A percentile compares a stretch with the other conserved stretches of the same genome.
These are phyloP conservation scores for Elaeis oleifera DNA, from an alignment of 202 grass and related monocot genomes.

Conservation along the genomic window DNA sequence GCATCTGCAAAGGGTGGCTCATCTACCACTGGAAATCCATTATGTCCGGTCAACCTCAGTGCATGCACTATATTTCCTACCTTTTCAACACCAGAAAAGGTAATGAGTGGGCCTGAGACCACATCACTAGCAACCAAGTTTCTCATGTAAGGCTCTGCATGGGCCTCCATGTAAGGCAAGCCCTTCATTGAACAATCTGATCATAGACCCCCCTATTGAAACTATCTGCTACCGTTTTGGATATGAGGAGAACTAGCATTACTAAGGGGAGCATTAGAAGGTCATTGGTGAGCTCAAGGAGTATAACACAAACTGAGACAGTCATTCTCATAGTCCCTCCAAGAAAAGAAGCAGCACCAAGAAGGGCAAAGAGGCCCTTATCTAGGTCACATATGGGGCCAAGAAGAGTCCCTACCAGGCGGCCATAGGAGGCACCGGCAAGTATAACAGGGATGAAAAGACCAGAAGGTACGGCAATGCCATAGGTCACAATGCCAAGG, in stretches of 20 bases:
- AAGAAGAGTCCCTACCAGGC: slow-evolving; percentile 27
- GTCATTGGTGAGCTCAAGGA: slow-evolving; percentile 54
- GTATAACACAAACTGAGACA: slow-evolving; percentile 57
- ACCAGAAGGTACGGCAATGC: slow-evolving; percentile 44
- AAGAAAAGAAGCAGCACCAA: slow-evolving; percentile 38
- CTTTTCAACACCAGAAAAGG: slow-evolving; percentile 39
- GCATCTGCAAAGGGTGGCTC: slow-evolving; percentile 27
- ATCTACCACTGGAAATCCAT: slow-evolving; percentile 50
- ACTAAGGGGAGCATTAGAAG: slow-evolving; percentile 46
- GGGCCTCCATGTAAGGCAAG: slow-evolving; percentile 42
- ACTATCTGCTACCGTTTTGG: slow-evolving; percentile 52
- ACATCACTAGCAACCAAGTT: slow-evolving; percentile 40
- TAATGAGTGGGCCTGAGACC: slow-evolving; percentile 32
- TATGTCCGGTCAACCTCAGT: slow-evolving; percentile 32
- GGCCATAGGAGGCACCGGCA: slow-evolving; percentile 30
- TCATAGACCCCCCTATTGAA: slow-evolving; percentile 60
- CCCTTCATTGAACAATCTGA: slow-evolving; percentile 55
- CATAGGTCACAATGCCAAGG: slow-evolving; percentile 40
- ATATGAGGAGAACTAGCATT: slow-evolving; percentile 53
- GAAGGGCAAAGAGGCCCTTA: slow-evolving; percentile 37
- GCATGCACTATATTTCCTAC: slow-evolving; percentile 30
- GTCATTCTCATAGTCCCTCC: slow-evolving; percentile 58
- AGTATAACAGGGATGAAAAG: slow-evolving; percentile 53
- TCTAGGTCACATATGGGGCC: slow-evolving; percentile 23
- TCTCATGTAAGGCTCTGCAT: slow-evolving; percentile 41